A percentile compares a stretch with the other conserved stretches of the same genome.
These are phyloP conservation scores for Trichosporon sp. DNA, from an alignment of 1,284 basidiomycete species.

Conservation along the genomic window DNA sequence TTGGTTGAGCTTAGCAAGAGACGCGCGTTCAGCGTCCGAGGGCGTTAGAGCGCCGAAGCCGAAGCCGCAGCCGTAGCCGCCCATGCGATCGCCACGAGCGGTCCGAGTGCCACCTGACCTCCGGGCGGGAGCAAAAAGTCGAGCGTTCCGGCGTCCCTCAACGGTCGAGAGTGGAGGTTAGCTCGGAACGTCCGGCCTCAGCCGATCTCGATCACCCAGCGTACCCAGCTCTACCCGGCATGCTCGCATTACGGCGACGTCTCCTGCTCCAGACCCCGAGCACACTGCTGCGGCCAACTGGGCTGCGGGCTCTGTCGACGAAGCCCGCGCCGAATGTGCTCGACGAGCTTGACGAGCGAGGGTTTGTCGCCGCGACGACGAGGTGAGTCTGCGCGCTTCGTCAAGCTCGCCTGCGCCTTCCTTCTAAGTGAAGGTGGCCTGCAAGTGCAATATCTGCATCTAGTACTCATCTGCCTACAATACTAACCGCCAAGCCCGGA, in stretches of 20 bases:
- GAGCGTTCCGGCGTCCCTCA: neutral
- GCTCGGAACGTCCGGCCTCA: neutral
- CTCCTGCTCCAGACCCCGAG: neutral
- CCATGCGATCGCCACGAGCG: neutral
- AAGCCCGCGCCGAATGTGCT: slow-evolving; percentile 33
- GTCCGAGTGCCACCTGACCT: neutral
- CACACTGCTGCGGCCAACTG: neutral
- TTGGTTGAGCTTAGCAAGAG: neutral
- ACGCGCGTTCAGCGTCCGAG: neutral
- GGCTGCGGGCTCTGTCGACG: neutral
- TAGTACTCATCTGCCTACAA: too few species aligned
- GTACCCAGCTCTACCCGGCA: neutral
- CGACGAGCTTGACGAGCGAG: slow-evolving; percentile 48
- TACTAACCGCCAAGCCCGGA: slow-evolving; percentile 28
- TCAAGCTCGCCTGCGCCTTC: neutral
- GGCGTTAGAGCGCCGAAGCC: neutral
- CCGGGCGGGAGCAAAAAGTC: neutral
- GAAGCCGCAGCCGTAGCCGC: neutral
- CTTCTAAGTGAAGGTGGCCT: neutral
- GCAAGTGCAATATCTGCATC: too few species aligned
- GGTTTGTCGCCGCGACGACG: slow-evolving; percentile 51
- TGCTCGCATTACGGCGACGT: slow-evolving; percentile 1
- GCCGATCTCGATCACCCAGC: neutral
- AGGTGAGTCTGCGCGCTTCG: slow-evolving; percentile 39
- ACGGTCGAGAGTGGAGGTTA: neutral